phyloP scores from a whole-genome alignment of 805 yeast species.

The Lipomyces mesembrius region DNA sequence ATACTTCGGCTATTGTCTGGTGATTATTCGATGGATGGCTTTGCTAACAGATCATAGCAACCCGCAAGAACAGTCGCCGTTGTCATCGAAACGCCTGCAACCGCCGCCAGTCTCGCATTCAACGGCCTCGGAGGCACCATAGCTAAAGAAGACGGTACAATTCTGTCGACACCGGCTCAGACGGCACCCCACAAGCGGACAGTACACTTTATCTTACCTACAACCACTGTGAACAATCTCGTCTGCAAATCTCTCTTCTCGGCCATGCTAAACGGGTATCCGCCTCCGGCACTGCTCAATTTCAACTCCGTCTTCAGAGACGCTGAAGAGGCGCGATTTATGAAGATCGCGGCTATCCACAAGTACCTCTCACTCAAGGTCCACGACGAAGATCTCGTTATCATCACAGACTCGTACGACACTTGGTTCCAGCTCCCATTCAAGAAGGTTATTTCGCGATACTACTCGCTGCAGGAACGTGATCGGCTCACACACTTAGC shows the following conservation, averaged over 20 bases:
- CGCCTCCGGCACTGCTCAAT: slow-evolving; percentile 32
- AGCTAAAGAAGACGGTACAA: slow-evolving; percentile 7
- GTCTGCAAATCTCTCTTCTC: slow-evolving; percentile 36
- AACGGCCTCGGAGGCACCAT: slow-evolving; percentile 14
- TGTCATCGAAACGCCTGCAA: slow-evolving; percentile 24
- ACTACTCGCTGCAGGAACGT: slow-evolving; percentile 27
- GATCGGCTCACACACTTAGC: slow-evolving; percentile 27
- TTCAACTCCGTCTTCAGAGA: slow-evolving; percentile 29
- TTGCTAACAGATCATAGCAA: background rate
- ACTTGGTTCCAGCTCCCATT: slow-evolving; percentile 38
- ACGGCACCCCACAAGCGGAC: slow-evolving; percentile 21
- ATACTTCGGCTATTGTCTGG: no score
- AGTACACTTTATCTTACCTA: slow-evolving; percentile 35
- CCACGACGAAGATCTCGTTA: slow-evolving; percentile 35
- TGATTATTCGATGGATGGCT: background rate
- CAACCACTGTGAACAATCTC: slow-evolving; percentile 32
- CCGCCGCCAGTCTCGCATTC: slow-evolving; percentile 21
- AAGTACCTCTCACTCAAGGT: slow-evolving; percentile 29
- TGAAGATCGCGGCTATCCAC: slow-evolving; percentile 38
- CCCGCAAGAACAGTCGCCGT: slow-evolving; percentile 19
- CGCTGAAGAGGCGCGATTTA: slow-evolving; percentile 37
- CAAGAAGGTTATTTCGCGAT: slow-evolving; percentile 26
- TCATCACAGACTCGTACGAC: slow-evolving; percentile 36
- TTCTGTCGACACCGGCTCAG: background rate
- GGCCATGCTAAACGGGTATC: slow-evolving; percentile 33